Conservation (phyloP, 2,329 filamentous ascomycete genomes). For the Penicillium fuscoglaucum region DNA sequence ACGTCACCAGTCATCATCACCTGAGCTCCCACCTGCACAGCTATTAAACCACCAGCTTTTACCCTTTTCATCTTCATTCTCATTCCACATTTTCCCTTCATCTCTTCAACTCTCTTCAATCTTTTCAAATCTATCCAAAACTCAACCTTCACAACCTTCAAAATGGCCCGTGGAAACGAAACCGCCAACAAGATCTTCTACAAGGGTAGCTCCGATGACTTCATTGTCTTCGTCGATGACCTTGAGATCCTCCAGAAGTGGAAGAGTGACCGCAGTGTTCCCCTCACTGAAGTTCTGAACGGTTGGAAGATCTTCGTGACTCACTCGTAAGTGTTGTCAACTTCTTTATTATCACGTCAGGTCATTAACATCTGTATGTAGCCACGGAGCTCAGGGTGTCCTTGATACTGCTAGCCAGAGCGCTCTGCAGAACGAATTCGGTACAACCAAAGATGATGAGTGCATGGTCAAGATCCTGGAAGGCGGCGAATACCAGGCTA, state of each 20-base stretch:
- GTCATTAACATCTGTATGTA: conserved; percentile 40
- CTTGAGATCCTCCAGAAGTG: conserved; percentile 71
- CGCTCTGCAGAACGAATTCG: conserved; percentile 81
- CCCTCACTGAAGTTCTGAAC: conserved; percentile 80
- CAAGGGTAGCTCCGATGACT: conserved; percentile 73
- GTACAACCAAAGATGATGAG: conserved; percentile 74
- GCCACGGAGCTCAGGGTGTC: conserved; percentile 81
- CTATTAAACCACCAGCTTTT: conserved; percentile 10
- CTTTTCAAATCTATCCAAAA: not conserved
- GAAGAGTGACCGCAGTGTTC: conserved; percentile 74
- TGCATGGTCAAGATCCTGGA: conserved; percentile 79
- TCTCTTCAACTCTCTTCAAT: not conserved
- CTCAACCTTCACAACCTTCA: conserved; percentile 17
- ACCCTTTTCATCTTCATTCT: not conserved
- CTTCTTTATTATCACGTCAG: not conserved
- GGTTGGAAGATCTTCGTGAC: conserved; percentile 88
- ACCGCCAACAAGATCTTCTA: conserved; percentile 76
- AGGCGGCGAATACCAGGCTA: conserved; percentile 68
- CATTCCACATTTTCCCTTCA: conserved; percentile 5
- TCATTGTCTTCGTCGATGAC: conserved; percentile 56
- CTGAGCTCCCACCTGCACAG: not conserved
- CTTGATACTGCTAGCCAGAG: conserved; percentile 74
- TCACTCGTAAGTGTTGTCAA: conserved; percentile 68
- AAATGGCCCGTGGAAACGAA: conserved; percentile 71
- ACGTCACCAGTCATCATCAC: conserved; percentile 29